These are phyloP conservation scores for Tulasnella calospora DNA, from an alignment of 768 basidiomycete species.

Conservation along the genomic window DNA sequence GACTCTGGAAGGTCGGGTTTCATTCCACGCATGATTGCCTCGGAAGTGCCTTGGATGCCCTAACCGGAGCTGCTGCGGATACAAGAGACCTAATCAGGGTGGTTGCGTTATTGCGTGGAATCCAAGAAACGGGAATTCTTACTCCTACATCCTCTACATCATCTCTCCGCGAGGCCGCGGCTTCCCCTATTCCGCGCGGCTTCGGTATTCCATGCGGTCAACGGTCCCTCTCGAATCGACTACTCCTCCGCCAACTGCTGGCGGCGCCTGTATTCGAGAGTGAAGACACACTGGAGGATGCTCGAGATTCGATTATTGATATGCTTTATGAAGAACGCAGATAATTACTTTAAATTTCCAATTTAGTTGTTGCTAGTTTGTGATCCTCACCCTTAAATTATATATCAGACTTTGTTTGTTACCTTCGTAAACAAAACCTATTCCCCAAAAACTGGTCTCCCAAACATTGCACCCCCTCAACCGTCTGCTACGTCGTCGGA, in stretches of 20 bases:
- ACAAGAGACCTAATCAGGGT: background rate
- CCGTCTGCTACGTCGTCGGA: background rate
- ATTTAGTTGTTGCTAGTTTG: background rate
- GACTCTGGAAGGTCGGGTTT: background rate
- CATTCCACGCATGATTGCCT: background rate
- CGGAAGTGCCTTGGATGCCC: background rate
- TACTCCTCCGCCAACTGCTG: conserved; percentile 15
- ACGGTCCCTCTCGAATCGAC: background rate
- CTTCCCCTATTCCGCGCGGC: background rate
- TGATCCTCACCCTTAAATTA: background rate
- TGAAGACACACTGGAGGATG: conserved; percentile 17
- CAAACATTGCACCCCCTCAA: background rate
- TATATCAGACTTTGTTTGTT: conserved; percentile 3
- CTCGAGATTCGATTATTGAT: conserved; percentile 19
- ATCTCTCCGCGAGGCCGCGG: background rate
- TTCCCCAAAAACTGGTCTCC: background rate
- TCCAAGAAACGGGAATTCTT: background rate
- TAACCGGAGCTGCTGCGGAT: background rate
- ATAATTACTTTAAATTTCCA: background rate
- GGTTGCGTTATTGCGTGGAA: background rate
- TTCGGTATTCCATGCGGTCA: background rate
- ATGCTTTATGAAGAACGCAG: conserved; percentile 15
- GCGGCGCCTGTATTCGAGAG: conserved; percentile 11
- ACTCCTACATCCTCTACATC: background rate
- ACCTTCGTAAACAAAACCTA: background rate